Base-by-base conservation (phyloP, 2,329 filamentous ascomycete species). In the Lecanoromycetidae sp. region DNA sequence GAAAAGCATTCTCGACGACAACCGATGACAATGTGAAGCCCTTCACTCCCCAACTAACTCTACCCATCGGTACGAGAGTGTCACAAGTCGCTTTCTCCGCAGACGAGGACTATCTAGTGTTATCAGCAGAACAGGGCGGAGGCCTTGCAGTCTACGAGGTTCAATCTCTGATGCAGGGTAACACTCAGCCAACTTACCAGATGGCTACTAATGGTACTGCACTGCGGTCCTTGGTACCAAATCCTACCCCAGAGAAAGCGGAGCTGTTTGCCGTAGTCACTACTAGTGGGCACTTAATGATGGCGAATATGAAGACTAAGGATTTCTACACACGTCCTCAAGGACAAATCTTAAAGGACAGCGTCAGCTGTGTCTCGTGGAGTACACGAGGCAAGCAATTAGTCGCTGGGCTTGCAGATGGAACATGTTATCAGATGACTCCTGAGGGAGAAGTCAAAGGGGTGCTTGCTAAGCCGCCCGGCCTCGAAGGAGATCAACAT, bases 301-400 rank as follows among this genome's bases (percentile, higher is more conserved):
- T 98, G 63, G 84, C 85, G 6, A 85, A 94, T 61, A 64, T 98
- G 50, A 80, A 82, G 57, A 75, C 80, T 30, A 72, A 75, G 40
- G 71, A 67, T 33, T 71, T 87, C 36, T 61, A 74, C 7, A 66
- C 69, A 27, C 76, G 76, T 1, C 57, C 71, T 17, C 78, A 77
- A 54, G 85, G 84, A 27, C 74, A 69, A 57, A 68, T 80, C 1
- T 69, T 94, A 53, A 85, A 81, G 58, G 71, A 75, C 23, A 80
- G 83, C 39, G 88, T 94, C 23, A 87, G 81, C 60, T 91, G 84
- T 58, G 75, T 86, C 5, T 82, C 84, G 47, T 98, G 93, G 91
- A 98, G 91, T 63, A 82, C 79, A 51, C 86, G 82, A 61, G 91
- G 91, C 38, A 98, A 94, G 62, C 90, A 96, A 61, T 71, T 98